These are phyloP conservation scores for Phytophthora palmivora DNA, from an alignment of 352 stramenopile genomes.

Conservation along the genomic window DNA sequence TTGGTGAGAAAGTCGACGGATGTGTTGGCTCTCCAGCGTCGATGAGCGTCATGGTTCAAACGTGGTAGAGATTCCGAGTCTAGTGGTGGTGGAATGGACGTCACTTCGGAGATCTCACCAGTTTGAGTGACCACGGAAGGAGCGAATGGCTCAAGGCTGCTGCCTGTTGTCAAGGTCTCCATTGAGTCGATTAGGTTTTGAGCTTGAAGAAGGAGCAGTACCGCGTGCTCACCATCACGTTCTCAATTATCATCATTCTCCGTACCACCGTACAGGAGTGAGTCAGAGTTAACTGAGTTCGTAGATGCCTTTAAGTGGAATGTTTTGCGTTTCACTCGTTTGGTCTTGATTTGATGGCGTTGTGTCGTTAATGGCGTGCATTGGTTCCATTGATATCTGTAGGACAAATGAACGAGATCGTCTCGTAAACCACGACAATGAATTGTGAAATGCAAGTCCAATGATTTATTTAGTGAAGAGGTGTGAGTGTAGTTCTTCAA, in stretches of 20 bases:
- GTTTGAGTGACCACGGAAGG: slow-evolving; percentile 2
- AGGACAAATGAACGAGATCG: too few species aligned
- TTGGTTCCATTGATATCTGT: too few species aligned
- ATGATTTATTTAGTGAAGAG: too few species aligned
- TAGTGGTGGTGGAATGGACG: not conserved
- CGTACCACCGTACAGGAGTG: too few species aligned
- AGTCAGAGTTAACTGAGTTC: too few species aligned
- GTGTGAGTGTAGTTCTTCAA: slow-evolving; percentile 92
- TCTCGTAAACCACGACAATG: too few species aligned
- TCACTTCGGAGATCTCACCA: not conserved
- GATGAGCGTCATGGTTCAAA: slow-evolving; percentile 37
- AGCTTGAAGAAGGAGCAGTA: slow-evolving; percentile 11
- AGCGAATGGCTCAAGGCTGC: slow-evolving; percentile 9
- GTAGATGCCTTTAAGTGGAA: too few species aligned
- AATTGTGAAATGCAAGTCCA: too few species aligned
- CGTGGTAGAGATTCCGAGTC: not conserved
- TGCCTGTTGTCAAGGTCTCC: slow-evolving; percentile 1
- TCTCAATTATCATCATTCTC: not conserved
- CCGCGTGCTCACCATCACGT: slow-evolving; percentile 19
- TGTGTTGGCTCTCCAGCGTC: slow-evolving; percentile 23
- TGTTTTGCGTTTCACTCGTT: too few species aligned
- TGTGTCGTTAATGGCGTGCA: too few species aligned
- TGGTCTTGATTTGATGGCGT: too few species aligned
- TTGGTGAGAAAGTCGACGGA: slow-evolving; percentile 43
- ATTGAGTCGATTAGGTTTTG: slow-evolving; percentile 13